Evolutionary conservation across 2,329 filamentous ascomycete genomes (phyloP).

Genomic region (Diaporthe sp.): DNA sequence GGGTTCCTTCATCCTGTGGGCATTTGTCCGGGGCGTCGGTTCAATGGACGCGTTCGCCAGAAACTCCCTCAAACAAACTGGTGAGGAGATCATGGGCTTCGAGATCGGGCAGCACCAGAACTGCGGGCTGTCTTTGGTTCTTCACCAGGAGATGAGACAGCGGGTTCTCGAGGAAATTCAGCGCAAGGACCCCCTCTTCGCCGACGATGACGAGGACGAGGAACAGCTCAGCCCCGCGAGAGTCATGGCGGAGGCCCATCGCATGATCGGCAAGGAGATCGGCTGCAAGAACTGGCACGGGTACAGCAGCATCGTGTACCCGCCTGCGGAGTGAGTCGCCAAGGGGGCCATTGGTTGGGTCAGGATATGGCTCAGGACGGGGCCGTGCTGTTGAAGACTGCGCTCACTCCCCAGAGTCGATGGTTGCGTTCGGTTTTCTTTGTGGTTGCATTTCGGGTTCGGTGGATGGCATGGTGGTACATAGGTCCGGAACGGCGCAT

Average conservation of each 20-base stretch:
- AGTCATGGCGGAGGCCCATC: conserved; percentile 28
- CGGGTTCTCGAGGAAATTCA: conserved; percentile 10
- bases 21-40: conserved; percentile 32
- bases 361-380: not conserved
- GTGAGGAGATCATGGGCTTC: conserved; percentile 30
- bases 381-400: not conserved
- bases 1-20: conserved; percentile 38
- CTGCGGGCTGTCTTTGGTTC: conserved; percentile 24
- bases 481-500: not conserved
- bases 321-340: conserved; percentile 9
- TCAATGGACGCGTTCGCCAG: conserved; percentile 8
- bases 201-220: conserved; percentile 1
- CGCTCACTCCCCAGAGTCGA: not conserved
- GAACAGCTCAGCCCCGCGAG: not conserved
- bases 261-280: conserved; percentile 29
- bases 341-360: not conserved
- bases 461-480: not conserved
- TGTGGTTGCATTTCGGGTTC: not conserved
- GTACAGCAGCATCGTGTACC: conserved; percentile 23
- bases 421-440: not conserved
- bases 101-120: not conserved
- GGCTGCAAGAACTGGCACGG: conserved; percentile 35
- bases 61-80: not conserved
- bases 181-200: not conserved
- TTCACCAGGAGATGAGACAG: conserved; percentile 35